Evolutionary conservation across 108 stramenopile species (phyloP), one percentile per base, ranked within the genome.

Genomic region (Seminavis robusta): DNA sequence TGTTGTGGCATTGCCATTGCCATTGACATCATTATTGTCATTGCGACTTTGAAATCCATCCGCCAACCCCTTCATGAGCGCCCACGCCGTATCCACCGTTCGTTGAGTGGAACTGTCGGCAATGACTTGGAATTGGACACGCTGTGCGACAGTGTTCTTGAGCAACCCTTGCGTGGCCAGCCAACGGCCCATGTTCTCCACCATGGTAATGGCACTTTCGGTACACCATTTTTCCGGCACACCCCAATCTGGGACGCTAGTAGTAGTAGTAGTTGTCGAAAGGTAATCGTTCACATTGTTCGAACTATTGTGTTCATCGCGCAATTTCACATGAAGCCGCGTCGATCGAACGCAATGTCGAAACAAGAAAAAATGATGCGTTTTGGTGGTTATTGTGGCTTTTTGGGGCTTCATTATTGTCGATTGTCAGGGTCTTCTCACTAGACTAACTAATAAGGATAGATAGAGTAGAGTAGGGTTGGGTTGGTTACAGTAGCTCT

Each of bases 281-380:
- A 24, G 47, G 11, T 24, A 7, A 4, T 37, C 19, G n/a, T 34
- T 26, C 11, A 36, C 33, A 41, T 56, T 33, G 30, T 20, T 20
- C 24, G n/a, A n/a, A n/a, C 40, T 39, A 1, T 4, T 38, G 45
- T 37, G 9, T 37, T 65, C 39, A 34, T 65, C 41, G 17, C 48
- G 37, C 4, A 56, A 31, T 16, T 47, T 47, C 11, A 36, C 24
- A 25, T 43, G 45, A 3, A 17, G 7, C 3, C 30, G 21, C 26
- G 63, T 56, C 7, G 63, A 65, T 39, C 63, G 54, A 25, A 65
- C 54, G 38, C 63, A 65, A 48, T 65, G 63, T 5, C 63, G 63
- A n/a, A 65, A 56, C 13, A 65, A 21, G 19, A 65, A 56, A 3
- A 56, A 43, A 36, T 65, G 63, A 16, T 51, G 61, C n/a, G n/a